Base-by-base conservation (phyloP, 1,284 basidiomycete species). In the Psilocybe mexicana region DNA sequence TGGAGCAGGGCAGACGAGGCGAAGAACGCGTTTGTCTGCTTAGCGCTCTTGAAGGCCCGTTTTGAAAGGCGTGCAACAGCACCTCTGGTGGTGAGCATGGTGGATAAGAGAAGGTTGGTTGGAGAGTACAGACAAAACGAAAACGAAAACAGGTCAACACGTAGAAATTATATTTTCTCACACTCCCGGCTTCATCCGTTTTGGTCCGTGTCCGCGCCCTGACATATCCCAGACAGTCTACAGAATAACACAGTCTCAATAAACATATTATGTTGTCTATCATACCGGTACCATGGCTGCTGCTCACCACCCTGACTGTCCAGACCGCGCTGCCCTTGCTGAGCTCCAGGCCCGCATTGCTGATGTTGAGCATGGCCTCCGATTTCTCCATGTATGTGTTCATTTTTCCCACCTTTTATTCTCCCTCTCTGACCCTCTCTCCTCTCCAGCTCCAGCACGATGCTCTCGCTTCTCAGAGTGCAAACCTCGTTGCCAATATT, bases 71-170 rank as follows among this genome's bases (percentile, higher is more conserved):
- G 90, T 73, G 88, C 82, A 65, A 81, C 76, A 73, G 88, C 84
- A 78, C 89, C 88, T 76, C 90, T 88, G 69, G 88, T 81, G 76
- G 87, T 88, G 80, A 92, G 81, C 90, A 92, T 92, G 74, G 63
- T 67, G 64, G 67, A 67, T 64, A 63, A 62, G 64, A 57, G 66
- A 63, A 64, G 64, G 61, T 58, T 49, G 54, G 55, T 64, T 61
- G 65, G 59, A 11, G 61, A 63, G n/a, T 5, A 64, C 64, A 61
- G 61, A 61, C 57, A 54, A 50, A 57, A 53, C 59, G 60, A 65
- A 63, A 74, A 72, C 70, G 65, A 40, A 40, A 40, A 40, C 38
- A 40, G 38, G 62, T 68, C 72, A 70, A 74, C 71, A 75, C 72
- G 72, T 75, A 70, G 70, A 76, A 76, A 72, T 73, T 71, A 70